A percentile compares a stretch with the other conserved stretches of the same genome.
Evolutionary conservation across 2,329 filamentous ascomycete genomes (phyloP).

Genomic region (Phialocephala sp.): DNA sequence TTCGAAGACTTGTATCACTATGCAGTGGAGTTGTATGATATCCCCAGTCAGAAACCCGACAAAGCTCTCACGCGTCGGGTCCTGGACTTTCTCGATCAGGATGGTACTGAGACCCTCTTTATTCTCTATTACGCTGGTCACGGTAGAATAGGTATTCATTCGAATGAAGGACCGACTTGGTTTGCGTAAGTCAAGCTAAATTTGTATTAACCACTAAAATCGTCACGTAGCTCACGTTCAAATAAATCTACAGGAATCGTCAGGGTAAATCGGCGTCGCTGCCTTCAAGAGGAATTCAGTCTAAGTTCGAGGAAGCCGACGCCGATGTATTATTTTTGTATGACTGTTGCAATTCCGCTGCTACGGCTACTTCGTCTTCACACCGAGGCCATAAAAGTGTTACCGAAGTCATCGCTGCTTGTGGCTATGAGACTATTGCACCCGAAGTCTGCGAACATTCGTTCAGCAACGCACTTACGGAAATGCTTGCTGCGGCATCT

Average conservation of each 20-base stretch:
- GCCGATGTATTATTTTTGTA: conserved; percentile 12
- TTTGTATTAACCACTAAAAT: neutral
- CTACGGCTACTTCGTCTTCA: conserved; percentile 4
- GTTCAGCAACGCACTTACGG: conserved; percentile 1
- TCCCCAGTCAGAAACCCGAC: conserved; percentile 20
- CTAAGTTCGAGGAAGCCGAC: conserved; percentile 9
- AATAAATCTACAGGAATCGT: neutral
- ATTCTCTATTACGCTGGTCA: conserved; percentile 26
- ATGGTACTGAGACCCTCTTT: conserved; percentile 15
- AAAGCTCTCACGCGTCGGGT: conserved; percentile 6
- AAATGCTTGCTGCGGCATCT: neutral
- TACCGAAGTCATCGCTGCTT: conserved; percentile 15
- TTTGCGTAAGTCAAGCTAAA: conserved; percentile 9
- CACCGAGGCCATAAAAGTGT: neutral
- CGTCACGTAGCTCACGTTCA: neutral
- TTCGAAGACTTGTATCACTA: conserved; percentile 17
- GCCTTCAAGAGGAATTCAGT: conserved; percentile 5
- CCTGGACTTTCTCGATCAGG: conserved; percentile 5
- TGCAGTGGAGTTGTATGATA: conserved; percentile 7
- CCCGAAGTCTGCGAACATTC: conserved; percentile 9
- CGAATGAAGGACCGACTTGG: conserved; percentile 12
- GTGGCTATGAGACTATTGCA: conserved; percentile 13
- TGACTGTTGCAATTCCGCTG: conserved; percentile 18
- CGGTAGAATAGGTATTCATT: conserved; percentile 10
- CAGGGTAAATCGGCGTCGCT: neutral